Evolutionary conservation across 2,329 filamentous ascomycete species (phyloP).

Genomic region (Fusarium mundagurra): DNA sequence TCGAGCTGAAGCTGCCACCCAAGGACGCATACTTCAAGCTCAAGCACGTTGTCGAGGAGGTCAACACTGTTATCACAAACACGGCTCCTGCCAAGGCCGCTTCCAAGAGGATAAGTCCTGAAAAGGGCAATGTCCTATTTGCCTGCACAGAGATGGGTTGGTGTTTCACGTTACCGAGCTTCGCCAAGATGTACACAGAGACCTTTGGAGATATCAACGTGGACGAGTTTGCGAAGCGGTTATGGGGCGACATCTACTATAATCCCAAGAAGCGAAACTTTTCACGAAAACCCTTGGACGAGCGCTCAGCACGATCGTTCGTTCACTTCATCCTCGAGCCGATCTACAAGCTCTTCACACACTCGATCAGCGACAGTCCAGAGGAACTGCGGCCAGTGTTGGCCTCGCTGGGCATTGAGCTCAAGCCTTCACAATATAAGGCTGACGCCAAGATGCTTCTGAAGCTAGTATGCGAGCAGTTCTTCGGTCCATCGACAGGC

Average conservation of each 20-base stretch:
- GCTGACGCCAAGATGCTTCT: slow-evolving; percentile 89
- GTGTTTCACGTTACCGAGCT: slow-evolving; percentile 95
- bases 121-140: slow-evolving; percentile 98
- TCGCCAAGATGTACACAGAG: slow-evolving; percentile 95
- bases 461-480: slow-evolving; percentile 90
- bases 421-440: slow-evolving; percentile 94
- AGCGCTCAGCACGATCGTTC: slow-evolving; percentile 84
- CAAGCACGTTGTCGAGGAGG: slow-evolving; percentile 97
- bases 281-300: slow-evolving; percentile 85
- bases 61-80: slow-evolving; percentile 94
- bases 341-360: slow-evolving; percentile 96
- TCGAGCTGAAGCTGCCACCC: slow-evolving; percentile 93
- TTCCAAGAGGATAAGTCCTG: slow-evolving; percentile 84
- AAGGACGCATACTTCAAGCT: slow-evolving; percentile 98
- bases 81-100: slow-evolving; percentile 84
- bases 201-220: slow-evolving; percentile 84
- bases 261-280: slow-evolving; percentile 92
- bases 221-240: slow-evolving; percentile 81
- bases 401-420: slow-evolving; percentile 78
- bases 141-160: slow-evolving; percentile 93
- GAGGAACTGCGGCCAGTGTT: slow-evolving; percentile 84
- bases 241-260: slow-evolving; percentile 98
- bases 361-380: slow-evolving; percentile 91
- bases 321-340: slow-evolving; percentile 95
- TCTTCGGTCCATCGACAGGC: slow-evolving; percentile 88